Evolutionary conservation across 495 filamentous ascomycete species (phyloP).

Genomic region (Penicillium samsonianum): DNA sequence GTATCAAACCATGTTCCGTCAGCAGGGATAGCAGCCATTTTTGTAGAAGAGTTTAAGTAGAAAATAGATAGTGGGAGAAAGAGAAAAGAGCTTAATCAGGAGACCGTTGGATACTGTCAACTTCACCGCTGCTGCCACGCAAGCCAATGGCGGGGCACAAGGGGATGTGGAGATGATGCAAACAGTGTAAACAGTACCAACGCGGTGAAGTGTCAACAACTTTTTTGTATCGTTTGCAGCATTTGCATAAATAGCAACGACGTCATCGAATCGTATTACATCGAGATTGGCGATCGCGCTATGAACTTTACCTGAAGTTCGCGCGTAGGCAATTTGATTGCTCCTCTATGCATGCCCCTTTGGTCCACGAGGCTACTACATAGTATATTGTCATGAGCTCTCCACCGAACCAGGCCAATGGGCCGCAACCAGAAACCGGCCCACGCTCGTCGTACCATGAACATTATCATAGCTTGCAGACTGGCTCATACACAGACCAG

Average conservation of each 20-base stretch:
- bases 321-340: constrained; percentile 15
- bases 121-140: constrained; percentile 30
- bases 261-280: constrained; percentile 33
- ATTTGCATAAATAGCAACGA: constrained; percentile 18
- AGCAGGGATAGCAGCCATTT: constrained; percentile 49
- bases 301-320: constrained; percentile 5
- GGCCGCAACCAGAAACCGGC: constrained; percentile 24
- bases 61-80: constrained; percentile 16
- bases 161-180: constrained; percentile 1
- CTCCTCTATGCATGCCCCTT: neutral
- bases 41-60: constrained; percentile 5
- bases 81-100: constrained; percentile 13
- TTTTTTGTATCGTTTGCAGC: neutral
- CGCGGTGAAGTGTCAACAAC: neutral
- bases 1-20: constrained; percentile 83
- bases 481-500: constrained; percentile 54
- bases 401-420: constrained; percentile 17
- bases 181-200: constrained; percentile 26
- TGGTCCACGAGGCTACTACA: constrained; percentile 8
- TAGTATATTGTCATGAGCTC: constrained; percentile 35
- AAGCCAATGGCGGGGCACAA: constrained; percentile 19
- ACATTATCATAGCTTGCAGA: constrained; percentile 39
- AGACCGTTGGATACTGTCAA: constrained; percentile 15
- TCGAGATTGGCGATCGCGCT: constrained; percentile 22
- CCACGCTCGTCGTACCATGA: constrained; percentile 23